Evolutionary conservation across 805 yeast species (phyloP).

Genomic region (Zygotorulaspora chibaensis): DNA sequence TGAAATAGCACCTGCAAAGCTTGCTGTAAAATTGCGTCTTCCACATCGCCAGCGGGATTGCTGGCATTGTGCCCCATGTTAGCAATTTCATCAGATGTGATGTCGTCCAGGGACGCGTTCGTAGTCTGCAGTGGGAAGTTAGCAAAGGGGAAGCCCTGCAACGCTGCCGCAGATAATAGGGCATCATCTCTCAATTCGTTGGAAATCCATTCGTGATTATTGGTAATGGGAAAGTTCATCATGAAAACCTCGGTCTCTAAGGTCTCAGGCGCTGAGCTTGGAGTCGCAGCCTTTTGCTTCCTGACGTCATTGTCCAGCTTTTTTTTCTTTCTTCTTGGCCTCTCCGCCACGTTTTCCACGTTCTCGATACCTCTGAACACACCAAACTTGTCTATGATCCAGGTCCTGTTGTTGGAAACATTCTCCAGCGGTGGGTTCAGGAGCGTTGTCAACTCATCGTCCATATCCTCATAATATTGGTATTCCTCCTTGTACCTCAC

Average conservation of each 20-base stretch:
- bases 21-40: conserved; percentile 4
- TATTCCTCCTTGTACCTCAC: conserved; percentile 68
- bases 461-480: conserved; percentile 78
- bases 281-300: not conserved
- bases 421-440: conserved; percentile 45
- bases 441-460: conserved; percentile 48
- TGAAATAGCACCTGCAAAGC: conserved; percentile 9
- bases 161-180: conserved; percentile 66
- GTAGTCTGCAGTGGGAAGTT: conserved; percentile 6
- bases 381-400: conserved; percentile 74
- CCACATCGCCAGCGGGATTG: not conserved
- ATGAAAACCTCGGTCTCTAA: conserved; percentile 6
- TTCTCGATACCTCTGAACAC: conserved; percentile 53
- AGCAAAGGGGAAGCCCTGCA: conserved; percentile 30
- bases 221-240: conserved; percentile 12
- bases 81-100: conserved; percentile 27
- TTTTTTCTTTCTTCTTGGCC: conserved; percentile 2
- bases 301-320: not conserved
- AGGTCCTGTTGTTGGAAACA: conserved; percentile 43
- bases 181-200: conserved; percentile 71
- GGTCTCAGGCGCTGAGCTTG: conserved; percentile 1
- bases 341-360: conserved; percentile 23
- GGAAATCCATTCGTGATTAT: conserved; percentile 63
- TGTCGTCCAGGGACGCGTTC: conserved; percentile 2
- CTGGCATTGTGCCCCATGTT: conserved; percentile 15